Evolutionary conservation across 495 filamentous ascomycete genomes (phyloP).

Genomic region (Aspergillus bridgeri): DNA sequence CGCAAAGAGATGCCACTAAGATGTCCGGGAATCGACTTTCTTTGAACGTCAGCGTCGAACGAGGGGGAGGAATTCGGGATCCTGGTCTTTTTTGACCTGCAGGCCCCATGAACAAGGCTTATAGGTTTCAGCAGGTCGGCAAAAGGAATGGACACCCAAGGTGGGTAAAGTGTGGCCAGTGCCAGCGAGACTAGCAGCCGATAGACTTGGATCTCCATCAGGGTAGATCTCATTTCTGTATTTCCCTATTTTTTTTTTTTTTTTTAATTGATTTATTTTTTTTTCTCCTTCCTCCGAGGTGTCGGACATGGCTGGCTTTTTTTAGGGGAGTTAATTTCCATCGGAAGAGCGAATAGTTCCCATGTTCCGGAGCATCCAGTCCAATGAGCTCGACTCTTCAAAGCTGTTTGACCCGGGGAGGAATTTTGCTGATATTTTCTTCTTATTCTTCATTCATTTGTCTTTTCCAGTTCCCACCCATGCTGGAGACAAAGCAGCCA

Average conservation of each 20-base stretch:
- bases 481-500: slow-evolving; percentile 14
- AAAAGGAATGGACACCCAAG: slow-evolving; percentile 13
- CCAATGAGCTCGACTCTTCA: slow-evolving; percentile 15
- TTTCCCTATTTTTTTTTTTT: slow-evolving; percentile 3
- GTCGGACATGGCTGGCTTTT: slow-evolving; percentile 10
- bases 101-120: slow-evolving; percentile 27
- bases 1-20: slow-evolving; percentile 2
- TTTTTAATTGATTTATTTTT: neutral
- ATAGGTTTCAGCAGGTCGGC: slow-evolving; percentile 18
- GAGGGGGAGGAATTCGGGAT: slow-evolving; percentile 3
- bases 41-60: slow-evolving; percentile 8
- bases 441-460: neutral
- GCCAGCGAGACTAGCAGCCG: slow-evolving; percentile 37
- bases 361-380: slow-evolving; percentile 20
- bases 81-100: slow-evolving; percentile 17
- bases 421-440: slow-evolving; percentile 9
- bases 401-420: slow-evolving; percentile 4
- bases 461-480: neutral
- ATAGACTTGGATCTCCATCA: slow-evolving; percentile 44
- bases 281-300: neutral
- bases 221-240: slow-evolving; percentile 35
- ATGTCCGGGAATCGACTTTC: neutral
- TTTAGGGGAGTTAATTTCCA: slow-evolving; percentile 12
- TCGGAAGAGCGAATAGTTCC: slow-evolving; percentile 20
- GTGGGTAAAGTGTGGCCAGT: slow-evolving; percentile 38